These are phyloP conservation scores for Fragilariopsis cylindrus DNA, from an alignment of 108 stramenopile species.

Conservation along the genomic window DNA sequence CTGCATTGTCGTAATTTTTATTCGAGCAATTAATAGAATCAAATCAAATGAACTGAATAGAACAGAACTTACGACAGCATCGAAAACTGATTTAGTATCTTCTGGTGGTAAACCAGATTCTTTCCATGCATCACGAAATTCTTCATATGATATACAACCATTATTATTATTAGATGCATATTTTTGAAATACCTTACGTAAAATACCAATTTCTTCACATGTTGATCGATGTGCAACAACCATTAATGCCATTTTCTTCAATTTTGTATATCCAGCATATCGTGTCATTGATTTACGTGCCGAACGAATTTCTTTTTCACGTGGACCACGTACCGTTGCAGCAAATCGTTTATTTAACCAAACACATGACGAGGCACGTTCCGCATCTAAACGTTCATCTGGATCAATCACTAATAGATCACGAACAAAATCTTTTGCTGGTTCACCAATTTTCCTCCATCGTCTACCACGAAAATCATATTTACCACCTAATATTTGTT, in stretches of 20 bases:
- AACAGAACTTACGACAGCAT: constrained; percentile 42
- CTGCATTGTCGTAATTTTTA: too few relatives aligned
- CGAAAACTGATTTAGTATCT: constrained; percentile 52
- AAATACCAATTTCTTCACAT: constrained; percentile 64
- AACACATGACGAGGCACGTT: constrained; percentile 52
- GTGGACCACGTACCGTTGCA: constrained; percentile 11
- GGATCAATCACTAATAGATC: constrained; percentile 58
- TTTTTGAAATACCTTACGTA: constrained; percentile 75
- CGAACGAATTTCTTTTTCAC: constrained; percentile 14
- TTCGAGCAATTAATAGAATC: too few relatives aligned
- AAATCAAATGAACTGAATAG: background rate
- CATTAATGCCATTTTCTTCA: constrained; percentile 74
- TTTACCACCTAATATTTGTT: constrained; percentile 42
- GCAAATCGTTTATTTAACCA: constrained; percentile 54
- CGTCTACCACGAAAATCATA: constrained; percentile 51
- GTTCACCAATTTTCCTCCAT: constrained; percentile 57
- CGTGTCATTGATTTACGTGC: constrained; percentile 20
- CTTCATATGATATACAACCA: constrained; percentile 73
- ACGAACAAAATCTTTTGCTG: constrained; percentile 69
- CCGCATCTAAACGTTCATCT: constrained; percentile 56
- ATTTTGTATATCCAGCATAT: constrained; percentile 46
- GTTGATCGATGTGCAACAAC: constrained; percentile 73
- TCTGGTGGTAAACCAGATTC: constrained; percentile 49
- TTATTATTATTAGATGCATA: constrained; percentile 52
- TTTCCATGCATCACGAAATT: constrained; percentile 67